Evolutionary conservation across 1,139 yeast species (phyloP).

Genomic region (Nakaseomyces glabratus): DNA sequence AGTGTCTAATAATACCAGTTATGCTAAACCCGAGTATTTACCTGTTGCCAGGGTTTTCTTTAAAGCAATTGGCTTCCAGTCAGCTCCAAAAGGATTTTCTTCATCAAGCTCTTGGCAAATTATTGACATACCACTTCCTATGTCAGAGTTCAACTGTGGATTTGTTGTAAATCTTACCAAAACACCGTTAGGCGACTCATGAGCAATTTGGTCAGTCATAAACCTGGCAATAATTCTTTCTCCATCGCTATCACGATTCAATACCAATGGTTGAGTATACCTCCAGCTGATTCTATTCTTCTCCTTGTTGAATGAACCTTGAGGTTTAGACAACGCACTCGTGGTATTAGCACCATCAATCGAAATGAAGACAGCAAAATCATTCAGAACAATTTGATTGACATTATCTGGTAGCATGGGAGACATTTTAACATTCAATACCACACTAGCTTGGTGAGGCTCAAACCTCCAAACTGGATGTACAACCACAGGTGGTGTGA

Average conservation of each 20-base stretch:
- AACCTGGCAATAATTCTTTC: conserved; percentile 66
- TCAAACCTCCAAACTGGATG: conserved; percentile 88
- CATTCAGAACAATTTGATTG: conserved; percentile 41
- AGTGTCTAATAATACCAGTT: too few species aligned
- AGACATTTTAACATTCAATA: conserved; percentile 50
- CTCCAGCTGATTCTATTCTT: conserved; percentile 83
- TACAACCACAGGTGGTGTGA: conserved; percentile 58
- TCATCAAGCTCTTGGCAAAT: conserved; percentile 30
- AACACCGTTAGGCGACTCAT: conserved; percentile 62
- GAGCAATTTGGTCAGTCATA: conserved; percentile 51
- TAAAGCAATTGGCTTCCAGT: conserved; percentile 30
- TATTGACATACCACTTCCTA: conserved; percentile 30
- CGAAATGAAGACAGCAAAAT: conserved; percentile 64
- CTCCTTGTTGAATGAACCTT: conserved; percentile 80
- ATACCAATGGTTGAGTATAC: conserved; percentile 38
- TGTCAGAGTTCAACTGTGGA: conserved; percentile 9
- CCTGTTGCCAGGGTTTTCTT: conserved; percentile 33
- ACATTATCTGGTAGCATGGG: conserved; percentile 38
- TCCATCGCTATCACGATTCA: conserved; percentile 36
- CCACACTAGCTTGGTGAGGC: conserved; percentile 72
- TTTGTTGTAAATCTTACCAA: conserved; percentile 48
- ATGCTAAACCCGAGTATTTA: conserved; percentile 29
- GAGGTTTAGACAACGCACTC: conserved; percentile 81
- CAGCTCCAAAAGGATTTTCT: conserved; percentile 33
- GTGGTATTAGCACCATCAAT: conserved; percentile 40